Evolutionary conservation across 2,329 filamentous ascomycete species (phyloP), one percentile per base, ranked within the genome.

Genomic region (Epichloe typhina): DNA sequence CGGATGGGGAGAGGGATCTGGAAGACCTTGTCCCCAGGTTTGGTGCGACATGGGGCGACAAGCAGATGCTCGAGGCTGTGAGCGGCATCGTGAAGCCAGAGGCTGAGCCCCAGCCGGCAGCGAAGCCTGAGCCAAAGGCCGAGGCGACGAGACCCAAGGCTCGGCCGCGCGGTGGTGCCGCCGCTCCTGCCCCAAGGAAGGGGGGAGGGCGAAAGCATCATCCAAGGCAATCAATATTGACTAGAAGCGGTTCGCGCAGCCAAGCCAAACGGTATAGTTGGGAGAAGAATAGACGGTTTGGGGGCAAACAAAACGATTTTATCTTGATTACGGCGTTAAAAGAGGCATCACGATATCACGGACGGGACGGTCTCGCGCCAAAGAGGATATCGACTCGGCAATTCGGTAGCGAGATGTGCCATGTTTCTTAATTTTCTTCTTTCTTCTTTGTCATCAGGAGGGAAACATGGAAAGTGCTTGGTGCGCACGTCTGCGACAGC

Each of bases 41-140:
- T 42, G 62, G 59, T 45, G 66, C 67, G 0, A 64, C 62, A 26
- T 76, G 73, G 73, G 65, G 62, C 5, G 70, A 72, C 35, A 63
- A 67, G 37, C 64, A 72, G 53, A 61, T 74, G 42, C 62, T 75
- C 50, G 66, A 72, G 58, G 70, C 72, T 9, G 67, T 75, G 15
- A 73, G 70, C 52, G 71, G 70, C 5, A 70, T 73, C 46, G 61
- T 62, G 55, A 67, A 66, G 54, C 59, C 62, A 1, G 64, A 64
- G 3, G 56, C 57, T 0, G 51, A 58, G 45, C 56, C 57, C 2
- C 55, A 51, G 3, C 58, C 43, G 26, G 1, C 26, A 2, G 52
- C 53, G n/a, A n/a, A 23, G n/a, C 48, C 59, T 42, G 64, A 64
- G 49, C 52, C 59, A 33, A 64, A 66, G 40, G 57, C 58, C 4